Evolutionary conservation across 1,139 yeast species (phyloP).

Genomic region (Hansenula lynferdii): DNA sequence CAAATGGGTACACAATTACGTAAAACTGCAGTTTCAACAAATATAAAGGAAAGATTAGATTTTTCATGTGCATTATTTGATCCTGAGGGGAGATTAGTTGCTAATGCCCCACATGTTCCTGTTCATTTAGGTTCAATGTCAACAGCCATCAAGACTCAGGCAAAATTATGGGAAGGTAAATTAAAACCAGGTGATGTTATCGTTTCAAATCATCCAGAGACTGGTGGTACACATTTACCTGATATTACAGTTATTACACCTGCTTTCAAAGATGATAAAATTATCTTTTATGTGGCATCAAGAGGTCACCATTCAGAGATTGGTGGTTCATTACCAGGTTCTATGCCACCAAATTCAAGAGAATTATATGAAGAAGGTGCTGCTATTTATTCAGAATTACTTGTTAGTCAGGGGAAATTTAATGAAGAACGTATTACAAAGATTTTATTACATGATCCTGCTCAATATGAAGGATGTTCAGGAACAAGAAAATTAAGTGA

Average conservation of each 20-base stretch:
- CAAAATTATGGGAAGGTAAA: constrained; percentile 56
- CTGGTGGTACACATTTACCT: constrained; percentile 81
- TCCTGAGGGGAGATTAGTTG: constrained; percentile 69
- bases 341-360: constrained; percentile 44
- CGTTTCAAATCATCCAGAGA: constrained; percentile 73
- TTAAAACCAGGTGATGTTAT: constrained; percentile 67
- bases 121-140: constrained; percentile 89
- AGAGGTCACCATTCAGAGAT: constrained; percentile 52
- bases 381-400: constrained; percentile 37
- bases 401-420: constrained; percentile 35
- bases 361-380: constrained; percentile 45
- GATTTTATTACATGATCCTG: constrained; percentile 35
- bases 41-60: constrained; percentile 78
- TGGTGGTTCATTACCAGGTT: constrained; percentile 44
- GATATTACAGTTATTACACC: constrained; percentile 72
- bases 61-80: constrained; percentile 84
- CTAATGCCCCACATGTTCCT: constrained; percentile 87
- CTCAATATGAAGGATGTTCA: constrained; percentile 38
- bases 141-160: constrained; percentile 70
- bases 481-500: constrained; percentile 43
- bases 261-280: constrained; percentile 34
- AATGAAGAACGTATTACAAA: constrained; percentile 35
- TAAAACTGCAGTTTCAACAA: constrained; percentile 80
- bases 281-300: constrained; percentile 41
- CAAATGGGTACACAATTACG: constrained; percentile 83